phyloP scores from a whole-genome alignment of 768 basidiomycete genomes.

The Fistulinella prunicolor region DNA sequence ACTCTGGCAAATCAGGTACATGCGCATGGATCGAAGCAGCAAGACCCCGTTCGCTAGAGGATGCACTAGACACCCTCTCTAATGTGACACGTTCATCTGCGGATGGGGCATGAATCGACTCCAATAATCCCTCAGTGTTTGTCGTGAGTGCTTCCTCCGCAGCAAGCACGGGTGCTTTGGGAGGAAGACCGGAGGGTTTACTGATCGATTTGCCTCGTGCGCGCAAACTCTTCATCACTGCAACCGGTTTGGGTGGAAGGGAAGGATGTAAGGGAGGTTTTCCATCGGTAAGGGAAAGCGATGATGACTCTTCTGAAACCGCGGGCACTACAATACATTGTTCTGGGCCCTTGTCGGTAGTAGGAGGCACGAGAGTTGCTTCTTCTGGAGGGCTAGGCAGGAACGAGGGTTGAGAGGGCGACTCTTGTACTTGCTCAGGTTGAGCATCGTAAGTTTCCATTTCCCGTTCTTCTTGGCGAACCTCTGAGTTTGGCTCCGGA shows the following conservation, averaged over 20 bases:
- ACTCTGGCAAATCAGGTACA: slow-evolving; percentile 35
- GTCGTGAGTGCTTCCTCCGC: slow-evolving; percentile 14
- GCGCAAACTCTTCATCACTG: slow-evolving; percentile 19
- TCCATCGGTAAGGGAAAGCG: slow-evolving; percentile 12
- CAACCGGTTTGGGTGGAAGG: slow-evolving; percentile 45
- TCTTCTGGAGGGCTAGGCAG: slow-evolving; percentile 4
- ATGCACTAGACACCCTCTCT: slow-evolving; percentile 16
- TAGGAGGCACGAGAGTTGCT: slow-evolving; percentile 1
- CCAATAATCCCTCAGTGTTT: slow-evolving; percentile 21
- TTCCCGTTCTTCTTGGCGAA: slow-evolving; percentile 14
- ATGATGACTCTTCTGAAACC: slow-evolving; percentile 6
- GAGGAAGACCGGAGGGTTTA: slow-evolving; percentile 12
- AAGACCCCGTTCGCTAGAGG: slow-evolving; percentile 37
- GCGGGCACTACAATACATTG: slow-evolving; percentile 16
- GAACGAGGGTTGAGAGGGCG: slow-evolving; percentile 7
- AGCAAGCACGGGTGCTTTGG: slow-evolving; percentile 6
- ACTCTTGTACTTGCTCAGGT: slow-evolving; percentile 6
- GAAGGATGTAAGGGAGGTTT: slow-evolving; percentile 41
- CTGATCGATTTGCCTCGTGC: slow-evolving; percentile 12
- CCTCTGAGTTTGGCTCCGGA: slow-evolving; percentile 43
- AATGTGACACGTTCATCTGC: slow-evolving; percentile 14
- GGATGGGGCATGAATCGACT: slow-evolving; percentile 27
- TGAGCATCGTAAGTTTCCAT: slow-evolving; percentile 18
- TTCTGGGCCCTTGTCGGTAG: slow-evolving; percentile 12
- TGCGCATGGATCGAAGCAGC: slow-evolving; percentile 59